A percentile compares a stretch with the other conserved stretches of the same genome.
phyloP scores from a whole-genome alignment of 345 rosid genomes.

The Salix dunnii region DNA sequence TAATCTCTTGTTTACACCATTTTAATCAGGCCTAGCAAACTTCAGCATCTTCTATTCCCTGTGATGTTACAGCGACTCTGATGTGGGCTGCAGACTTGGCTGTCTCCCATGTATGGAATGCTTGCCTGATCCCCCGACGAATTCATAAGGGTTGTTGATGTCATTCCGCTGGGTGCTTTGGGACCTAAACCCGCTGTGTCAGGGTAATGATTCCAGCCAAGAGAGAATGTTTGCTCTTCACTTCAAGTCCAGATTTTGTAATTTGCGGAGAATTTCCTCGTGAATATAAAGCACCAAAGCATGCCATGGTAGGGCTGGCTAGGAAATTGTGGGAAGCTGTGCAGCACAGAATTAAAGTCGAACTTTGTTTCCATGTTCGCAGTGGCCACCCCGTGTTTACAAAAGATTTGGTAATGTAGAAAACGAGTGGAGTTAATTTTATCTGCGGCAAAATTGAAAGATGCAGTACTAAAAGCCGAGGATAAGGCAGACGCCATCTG shows the following conservation, averaged over 20 bases:
- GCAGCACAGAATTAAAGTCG: not conserved
- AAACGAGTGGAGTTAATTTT: not conserved
- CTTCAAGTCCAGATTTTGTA: not conserved
- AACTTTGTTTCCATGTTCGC: not conserved
- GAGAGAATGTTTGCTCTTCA: not conserved
- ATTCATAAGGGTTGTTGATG: not conserved
- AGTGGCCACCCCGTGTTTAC: not conserved
- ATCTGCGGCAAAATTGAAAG: not conserved
- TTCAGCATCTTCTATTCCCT: not conserved
- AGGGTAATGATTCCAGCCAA: not conserved
- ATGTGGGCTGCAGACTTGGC: not conserved
- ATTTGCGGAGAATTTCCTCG: not conserved
- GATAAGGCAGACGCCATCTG: not conserved
- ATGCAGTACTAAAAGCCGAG: not conserved
- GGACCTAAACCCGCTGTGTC: slow-evolving; percentile 6
- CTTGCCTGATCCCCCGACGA: not conserved
- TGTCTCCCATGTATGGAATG: slow-evolving; percentile 4
- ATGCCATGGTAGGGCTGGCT: slow-evolving; percentile 2
- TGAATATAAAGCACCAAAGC: slow-evolving; percentile 1
- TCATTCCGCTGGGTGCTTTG: not conserved
- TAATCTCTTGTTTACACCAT: no score
- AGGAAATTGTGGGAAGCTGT: slow-evolving; percentile 1
- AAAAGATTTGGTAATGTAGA: not conserved
- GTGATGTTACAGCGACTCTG: not conserved
- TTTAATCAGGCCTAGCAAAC: no score